A percentile compares a stretch with the other conserved stretches of the same genome.
phyloP scores from a whole-genome alignment of 208 protist genomes.

The Angomonas ambiguus region DNA sequence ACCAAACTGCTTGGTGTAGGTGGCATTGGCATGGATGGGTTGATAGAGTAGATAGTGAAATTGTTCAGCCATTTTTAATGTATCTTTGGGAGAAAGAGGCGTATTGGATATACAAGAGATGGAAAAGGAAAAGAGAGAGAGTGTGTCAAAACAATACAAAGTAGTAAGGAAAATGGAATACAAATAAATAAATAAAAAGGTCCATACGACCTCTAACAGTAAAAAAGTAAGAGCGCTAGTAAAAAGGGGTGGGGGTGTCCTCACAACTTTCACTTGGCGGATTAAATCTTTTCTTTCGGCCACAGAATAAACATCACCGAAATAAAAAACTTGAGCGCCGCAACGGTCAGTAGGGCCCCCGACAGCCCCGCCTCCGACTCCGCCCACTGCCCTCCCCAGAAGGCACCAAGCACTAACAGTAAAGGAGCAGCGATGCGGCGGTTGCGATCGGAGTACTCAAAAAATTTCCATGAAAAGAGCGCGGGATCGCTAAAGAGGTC shows the following conservation, averaged over 20 bases:
- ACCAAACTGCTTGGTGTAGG: not conserved
- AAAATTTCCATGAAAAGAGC: constrained; percentile 3
- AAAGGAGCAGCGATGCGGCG: constrained; percentile 14
- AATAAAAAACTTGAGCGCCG: constrained; percentile 15
- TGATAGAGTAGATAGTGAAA: not conserved
- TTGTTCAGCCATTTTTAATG: not conserved
- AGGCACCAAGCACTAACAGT: constrained; percentile 16
- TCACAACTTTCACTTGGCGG: too few species aligned
- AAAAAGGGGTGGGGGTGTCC: too few species aligned
- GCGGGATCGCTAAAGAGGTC: constrained; percentile 17
- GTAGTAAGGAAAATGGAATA: constrained; percentile 4
- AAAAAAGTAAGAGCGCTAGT: constrained; percentile 9
- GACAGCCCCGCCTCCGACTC: constrained; percentile 10
- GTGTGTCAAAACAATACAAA: constrained; percentile 12
- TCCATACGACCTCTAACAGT: not conserved
- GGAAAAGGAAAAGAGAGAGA: not conserved
- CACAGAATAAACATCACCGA: constrained; percentile 15
- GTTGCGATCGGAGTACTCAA: constrained; percentile 14
- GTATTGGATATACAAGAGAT: too few species aligned
- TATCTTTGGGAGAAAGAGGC: too few species aligned
- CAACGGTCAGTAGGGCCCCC: constrained; percentile 14
- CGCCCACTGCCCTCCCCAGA: constrained; percentile 17
- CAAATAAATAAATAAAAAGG: constrained; percentile 11
- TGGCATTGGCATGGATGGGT: not conserved
- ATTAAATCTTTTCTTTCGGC: constrained; percentile 2